Evolutionary conservation across 768 basidiomycete genomes (phyloP).

Genomic region (Russula ochroleuca): DNA sequence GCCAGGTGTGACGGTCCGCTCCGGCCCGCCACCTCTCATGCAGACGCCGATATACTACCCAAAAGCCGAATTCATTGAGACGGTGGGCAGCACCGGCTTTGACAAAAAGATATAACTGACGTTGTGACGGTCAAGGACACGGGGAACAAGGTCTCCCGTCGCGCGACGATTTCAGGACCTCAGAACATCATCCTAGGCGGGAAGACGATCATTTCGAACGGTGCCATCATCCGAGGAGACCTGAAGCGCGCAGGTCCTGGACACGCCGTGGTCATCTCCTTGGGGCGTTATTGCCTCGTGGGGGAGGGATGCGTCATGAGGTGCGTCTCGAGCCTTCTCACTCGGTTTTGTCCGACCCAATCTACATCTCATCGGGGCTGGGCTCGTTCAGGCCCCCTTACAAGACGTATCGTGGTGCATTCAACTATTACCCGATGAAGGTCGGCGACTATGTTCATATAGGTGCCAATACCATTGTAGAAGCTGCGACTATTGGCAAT

Average conservation of each 20-base stretch:
- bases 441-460: conserved; percentile 95
- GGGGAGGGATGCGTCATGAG: conserved; percentile 88
- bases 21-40: conserved; percentile 39
- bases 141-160: conserved; percentile 92
- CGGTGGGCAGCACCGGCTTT: conserved; percentile 37
- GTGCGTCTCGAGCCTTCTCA: conserved; percentile 36
- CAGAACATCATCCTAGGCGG: conserved; percentile 97
- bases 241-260: conserved; percentile 84
- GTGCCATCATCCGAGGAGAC: conserved; percentile 91
- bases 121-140: conserved; percentile 61
- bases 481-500: conserved; percentile 92
- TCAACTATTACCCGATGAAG: conserved; percentile 98
- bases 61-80: conserved; percentile 84
- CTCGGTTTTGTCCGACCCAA: not conserved
- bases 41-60: conserved; percentile 75
- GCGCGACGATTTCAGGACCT: conserved; percentile 86
- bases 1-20: conserved; percentile 7
- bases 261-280: conserved; percentile 88
- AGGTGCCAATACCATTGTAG: conserved; percentile 81
- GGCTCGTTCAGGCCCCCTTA: conserved; percentile 63
- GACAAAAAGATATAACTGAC: not conserved
- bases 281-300: conserved; percentile 90
- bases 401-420: conserved; percentile 84
- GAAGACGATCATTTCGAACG: conserved; percentile 90
- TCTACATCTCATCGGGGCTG: not conserved